Base-by-base conservation (phyloP, 768 basidiomycete species). In the Suillus bovinus region DNA sequence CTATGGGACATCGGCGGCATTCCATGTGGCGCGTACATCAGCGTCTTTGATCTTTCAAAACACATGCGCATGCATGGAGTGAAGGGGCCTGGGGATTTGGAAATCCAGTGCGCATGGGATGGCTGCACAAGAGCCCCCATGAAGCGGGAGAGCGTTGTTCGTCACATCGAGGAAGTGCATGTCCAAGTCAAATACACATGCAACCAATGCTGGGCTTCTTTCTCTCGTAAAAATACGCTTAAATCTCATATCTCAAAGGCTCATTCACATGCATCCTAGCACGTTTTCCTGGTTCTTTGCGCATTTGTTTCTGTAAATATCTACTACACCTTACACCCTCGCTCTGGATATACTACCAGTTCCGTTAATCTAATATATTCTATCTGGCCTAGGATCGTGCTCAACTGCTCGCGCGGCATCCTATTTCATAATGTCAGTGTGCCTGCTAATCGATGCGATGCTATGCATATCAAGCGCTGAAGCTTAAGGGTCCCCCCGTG, bases 131-230 rank as follows among this genome's bases (percentile, higher is more conserved):
- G 27, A 39, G 0, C 31, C 11, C 57, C 50, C 0, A 70, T 76
- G 71, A 76, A 63, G 27, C 74, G 58, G 44, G 72, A 74, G 61
- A 72, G 74, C 24, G 31, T 74, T 16, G 34, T 60, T 34, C 64
- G 74, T 17, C 73, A 76, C 20, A 52, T 74, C 20, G 65, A 65
- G 29, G 73, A 74, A 44, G 63, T 31, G 34, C 73, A 74, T 27
- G 64, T 74, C 22, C 61, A 63, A 53, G 41, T 53, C 29, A 67
- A n/a, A 46, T 60, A 65, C 34, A 0, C 8, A 4, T 74, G 72
- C 56, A 50, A 63, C 8, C 17, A 49, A 20, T 76, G 73, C 34
- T 2, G 29, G 5, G 68, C 69, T 17, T 55, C 39, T 34, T 74
- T 74, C 60, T 71, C 74, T 5, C 72, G 74, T 27, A 59, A n/a